Evolutionary conservation across 1,284 basidiomycete genomes (phyloP).

Genomic region (Puccinia coronata): DNA sequence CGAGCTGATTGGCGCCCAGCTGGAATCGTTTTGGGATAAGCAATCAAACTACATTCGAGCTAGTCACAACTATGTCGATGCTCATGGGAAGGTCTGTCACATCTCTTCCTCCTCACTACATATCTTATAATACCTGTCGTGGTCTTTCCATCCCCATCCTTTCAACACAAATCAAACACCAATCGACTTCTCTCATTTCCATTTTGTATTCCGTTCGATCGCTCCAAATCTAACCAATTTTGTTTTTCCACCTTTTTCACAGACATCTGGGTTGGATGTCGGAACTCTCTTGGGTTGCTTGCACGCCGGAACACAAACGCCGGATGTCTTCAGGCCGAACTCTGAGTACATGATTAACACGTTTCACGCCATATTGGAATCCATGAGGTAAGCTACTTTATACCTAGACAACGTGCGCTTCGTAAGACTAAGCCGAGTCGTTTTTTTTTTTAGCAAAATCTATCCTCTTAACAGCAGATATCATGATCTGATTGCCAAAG

Average conservation of each 20-base stretch:
- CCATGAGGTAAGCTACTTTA: slow-evolving; percentile 9
- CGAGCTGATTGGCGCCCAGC: slow-evolving; percentile 29
- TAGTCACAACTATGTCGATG: slow-evolving; percentile 19
- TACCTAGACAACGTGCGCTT: background rate
- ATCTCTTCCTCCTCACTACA: background rate
- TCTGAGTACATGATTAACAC: slow-evolving; percentile 24
- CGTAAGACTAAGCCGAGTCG: background rate
- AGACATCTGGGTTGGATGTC: slow-evolving; percentile 43
- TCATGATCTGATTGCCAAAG: slow-evolving; percentile 16
- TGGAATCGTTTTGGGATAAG: slow-evolving; percentile 51
- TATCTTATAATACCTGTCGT: no score
- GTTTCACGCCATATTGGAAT: slow-evolving; percentile 34
- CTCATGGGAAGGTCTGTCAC: slow-evolving; percentile 32
- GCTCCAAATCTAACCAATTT: background rate
- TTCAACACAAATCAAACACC: background rate
- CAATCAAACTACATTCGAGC: slow-evolving; percentile 13
- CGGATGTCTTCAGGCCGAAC: background rate
- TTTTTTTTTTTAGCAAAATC: slow-evolving; percentile 3
- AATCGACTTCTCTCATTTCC: background rate
- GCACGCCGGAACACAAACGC: slow-evolving; percentile 29
- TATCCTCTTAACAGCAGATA: slow-evolving; percentile 37
- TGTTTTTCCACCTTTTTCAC: background rate
- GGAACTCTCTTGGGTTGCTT: slow-evolving; percentile 40
- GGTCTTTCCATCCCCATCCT: no score
- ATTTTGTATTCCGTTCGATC: background rate